Evolutionary conservation across 371 early-diverging fungal species (phyloP), one percentile per base, ranked within the genome.

Genomic region (Mortierella polycephala): DNA sequence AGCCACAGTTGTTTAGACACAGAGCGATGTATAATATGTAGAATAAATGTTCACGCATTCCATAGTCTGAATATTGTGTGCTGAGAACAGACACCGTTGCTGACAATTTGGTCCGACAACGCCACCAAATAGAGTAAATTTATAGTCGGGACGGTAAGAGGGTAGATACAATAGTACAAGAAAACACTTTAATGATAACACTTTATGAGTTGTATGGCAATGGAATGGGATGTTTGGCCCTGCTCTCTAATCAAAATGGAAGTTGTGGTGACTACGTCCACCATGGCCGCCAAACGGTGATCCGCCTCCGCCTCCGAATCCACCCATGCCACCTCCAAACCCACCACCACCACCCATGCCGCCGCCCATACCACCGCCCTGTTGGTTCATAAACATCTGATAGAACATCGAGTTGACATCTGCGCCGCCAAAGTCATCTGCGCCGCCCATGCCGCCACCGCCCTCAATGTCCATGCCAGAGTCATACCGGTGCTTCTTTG

Each of bases 381-480:
- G 68, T 41, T 80, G 81, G 53, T 84, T 84, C 60, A 82, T 83
- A 67, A 88, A 91, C 90, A 91, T 89, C 66, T 88, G 88, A 58
- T 85, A 83, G 76, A 92, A 89, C 65, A 92, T 82, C 63, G 90
- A 89, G 64, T 86, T 88, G 40, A 87, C 85, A 71, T 90, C 91
- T 41, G 83, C 84, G 30, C 85, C 88, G 41, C 83, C 87, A 75
- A 86, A 87, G 53, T 82, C 84, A 41, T 58, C 64, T 55, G 83
- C 84, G 37, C 83, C 86, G 42, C 75, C 79, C 64, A 79, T 81
- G 69, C 82, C 84, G 66, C 81, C 81, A 57, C 87, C 88, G 4
- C 92, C 93, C 45, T 94, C 94, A 40, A 94, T 75, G 74, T 95
- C 94, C 72, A 84, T 90, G 41, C 94, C 94, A 16, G 88, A 87